Evolutionary conservation across 108 stramenopile species (phyloP).

Genomic region (Conticribra guillardii): DNA sequence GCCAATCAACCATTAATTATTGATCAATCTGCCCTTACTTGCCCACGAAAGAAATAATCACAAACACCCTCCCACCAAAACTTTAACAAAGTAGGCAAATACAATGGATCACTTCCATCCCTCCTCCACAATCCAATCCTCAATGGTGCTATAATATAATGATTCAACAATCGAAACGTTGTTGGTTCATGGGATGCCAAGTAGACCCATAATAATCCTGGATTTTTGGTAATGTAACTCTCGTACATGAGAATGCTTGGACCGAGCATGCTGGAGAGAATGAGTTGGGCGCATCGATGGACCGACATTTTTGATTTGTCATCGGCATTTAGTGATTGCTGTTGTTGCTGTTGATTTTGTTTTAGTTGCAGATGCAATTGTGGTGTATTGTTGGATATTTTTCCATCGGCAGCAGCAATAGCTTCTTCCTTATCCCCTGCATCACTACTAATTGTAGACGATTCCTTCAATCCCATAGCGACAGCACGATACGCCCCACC

Average conservation of each 20-base stretch:
- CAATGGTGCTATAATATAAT: slow-evolving; percentile 7
- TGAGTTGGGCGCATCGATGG: slow-evolving; percentile 51
- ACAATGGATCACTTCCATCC: slow-evolving; percentile 21
- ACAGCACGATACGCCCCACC: slow-evolving; percentile 8
- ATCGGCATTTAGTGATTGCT: neutral
- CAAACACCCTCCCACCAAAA: slow-evolving; percentile 31
- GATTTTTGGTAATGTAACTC: slow-evolving; percentile 66
- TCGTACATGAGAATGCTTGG: slow-evolving; percentile 40
- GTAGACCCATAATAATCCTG: slow-evolving; percentile 48
- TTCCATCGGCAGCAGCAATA: no score
- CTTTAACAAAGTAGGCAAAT: slow-evolving; percentile 8
- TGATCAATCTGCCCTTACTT: no score
- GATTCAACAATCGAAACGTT: slow-evolving; percentile 8
- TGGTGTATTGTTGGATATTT: neutral
- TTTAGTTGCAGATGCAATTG: neutral
- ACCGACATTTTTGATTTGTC: slow-evolving; percentile 66
- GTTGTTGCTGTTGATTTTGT: neutral
- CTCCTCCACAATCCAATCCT: slow-evolving; percentile 17
- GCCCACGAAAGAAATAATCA: no score
- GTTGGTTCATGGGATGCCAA: slow-evolving; percentile 20
- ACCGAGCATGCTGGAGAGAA: slow-evolving; percentile 49
- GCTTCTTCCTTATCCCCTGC: no score
- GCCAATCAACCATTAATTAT: no score
- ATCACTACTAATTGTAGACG: no score
- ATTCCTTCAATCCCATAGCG: no score